Percentiles rank a stretch among this genome's conserved stretches.
These are phyloP conservation scores for Avicennia marina DNA, from an alignment of 257 asterid genomes.

Conservation along the genomic window DNA sequence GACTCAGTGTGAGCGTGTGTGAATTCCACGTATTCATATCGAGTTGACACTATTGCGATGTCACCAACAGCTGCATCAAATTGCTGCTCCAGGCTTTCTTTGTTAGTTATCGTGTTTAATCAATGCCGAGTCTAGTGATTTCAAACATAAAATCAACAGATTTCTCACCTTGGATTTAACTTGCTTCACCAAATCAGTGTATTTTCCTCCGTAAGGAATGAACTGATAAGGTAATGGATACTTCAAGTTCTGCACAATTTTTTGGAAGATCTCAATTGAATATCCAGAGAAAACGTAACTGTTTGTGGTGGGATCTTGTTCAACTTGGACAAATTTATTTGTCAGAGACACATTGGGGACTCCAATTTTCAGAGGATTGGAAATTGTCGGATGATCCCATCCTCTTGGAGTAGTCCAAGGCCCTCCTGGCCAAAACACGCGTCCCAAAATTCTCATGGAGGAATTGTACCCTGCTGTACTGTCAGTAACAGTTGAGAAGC, in stretches of 20 bases:
- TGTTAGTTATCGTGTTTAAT: not conserved
- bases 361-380: conserved; percentile 27
- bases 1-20: conserved; percentile 38
- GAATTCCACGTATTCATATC: conserved; percentile 35
- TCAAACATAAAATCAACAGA: no score
- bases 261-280: conserved; percentile 29
- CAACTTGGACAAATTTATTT: conserved; percentile 27
- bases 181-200: conserved; percentile 26
- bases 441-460: conserved; percentile 27
- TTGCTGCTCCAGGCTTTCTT: conserved; percentile 8
- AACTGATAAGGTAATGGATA: conserved; percentile 11
- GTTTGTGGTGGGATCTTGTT: conserved; percentile 1
- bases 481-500: conserved; percentile 20
- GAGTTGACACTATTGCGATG: conserved; percentile 22
- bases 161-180: conserved; percentile 25
- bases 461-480: not conserved
- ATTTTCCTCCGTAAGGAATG: conserved; percentile 19
- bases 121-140: not conserved
- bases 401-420: conserved; percentile 26
- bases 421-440: conserved; percentile 36
- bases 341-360: conserved; percentile 25
- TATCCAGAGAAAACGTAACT: conserved; percentile 20
- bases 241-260: conserved; percentile 12
- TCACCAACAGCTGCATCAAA: conserved; percentile 47
- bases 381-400: conserved; percentile 28